phyloP scores from a whole-genome alignment of 768 basidiomycete species.

The Boletus huronensis region DNA sequence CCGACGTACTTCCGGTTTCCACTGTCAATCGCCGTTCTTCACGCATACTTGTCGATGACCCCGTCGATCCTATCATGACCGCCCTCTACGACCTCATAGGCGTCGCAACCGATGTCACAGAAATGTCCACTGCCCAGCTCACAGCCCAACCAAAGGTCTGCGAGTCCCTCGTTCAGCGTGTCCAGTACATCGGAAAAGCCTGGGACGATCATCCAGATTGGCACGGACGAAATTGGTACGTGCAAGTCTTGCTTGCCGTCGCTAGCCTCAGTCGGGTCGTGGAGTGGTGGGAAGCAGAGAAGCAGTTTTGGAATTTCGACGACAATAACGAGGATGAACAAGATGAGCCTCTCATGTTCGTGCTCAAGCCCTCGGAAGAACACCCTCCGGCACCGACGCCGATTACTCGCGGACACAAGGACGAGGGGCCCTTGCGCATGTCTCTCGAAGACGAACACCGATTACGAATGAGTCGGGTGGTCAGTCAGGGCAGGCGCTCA shows the following conservation, averaged over 20 bases:
- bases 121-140: conserved; percentile 84
- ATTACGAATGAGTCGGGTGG: conserved; percentile 47
- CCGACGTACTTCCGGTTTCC: conserved; percentile 46
- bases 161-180: conserved; percentile 81
- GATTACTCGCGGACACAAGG: conserved; percentile 35
- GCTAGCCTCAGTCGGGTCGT: conserved; percentile 95
- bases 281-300: conserved; percentile 99
- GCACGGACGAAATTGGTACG: conserved; percentile 98
- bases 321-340: conserved; percentile 86
- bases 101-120: conserved; percentile 89
- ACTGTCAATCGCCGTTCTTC: conserved; percentile 70
- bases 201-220: conserved; percentile 99
- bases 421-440: conserved; percentile 37
- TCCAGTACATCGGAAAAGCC: conserved; percentile 87
- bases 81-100: conserved; percentile 89
- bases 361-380: conserved; percentile 85
- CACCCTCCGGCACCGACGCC: conserved; percentile 38
- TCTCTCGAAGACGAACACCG: conserved; percentile 32
- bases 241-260: conserved; percentile 91
- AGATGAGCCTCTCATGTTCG: conserved; percentile 89
- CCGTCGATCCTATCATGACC: conserved; percentile 84
- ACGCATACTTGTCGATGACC: conserved; percentile 79
- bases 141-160: conserved; percentile 83
- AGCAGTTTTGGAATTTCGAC: conserved; percentile 99
- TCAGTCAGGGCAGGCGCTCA: conserved; percentile 50